Conservation (phyloP, 2,329 filamentous ascomycete genomes). For the Aspergillus sclerotialis region DNA sequence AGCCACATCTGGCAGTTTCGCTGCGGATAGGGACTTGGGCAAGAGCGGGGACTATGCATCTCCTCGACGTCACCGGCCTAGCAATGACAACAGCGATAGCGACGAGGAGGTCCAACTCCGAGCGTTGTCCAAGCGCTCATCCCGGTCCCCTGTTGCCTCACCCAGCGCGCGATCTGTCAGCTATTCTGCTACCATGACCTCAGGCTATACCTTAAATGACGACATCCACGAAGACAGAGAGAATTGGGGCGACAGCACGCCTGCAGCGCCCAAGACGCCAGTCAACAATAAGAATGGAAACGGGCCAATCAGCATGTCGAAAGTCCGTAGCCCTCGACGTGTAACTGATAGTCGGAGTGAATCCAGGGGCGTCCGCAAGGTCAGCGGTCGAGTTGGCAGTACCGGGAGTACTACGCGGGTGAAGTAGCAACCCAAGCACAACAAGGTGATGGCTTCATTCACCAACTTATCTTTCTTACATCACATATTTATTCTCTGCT, state of each 20-base stretch:
- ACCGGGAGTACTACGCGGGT: constrained; percentile 28
- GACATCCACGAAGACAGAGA: constrained; percentile 60
- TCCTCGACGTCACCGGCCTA: constrained; percentile 49
- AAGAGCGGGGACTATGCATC: constrained; percentile 36
- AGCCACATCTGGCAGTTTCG: constrained; percentile 42
- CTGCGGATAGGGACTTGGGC: constrained; percentile 25
- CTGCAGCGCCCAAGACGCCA: constrained; percentile 46
- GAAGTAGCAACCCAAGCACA: constrained; percentile 11
- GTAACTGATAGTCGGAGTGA: constrained; percentile 33
- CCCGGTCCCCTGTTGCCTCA: constrained; percentile 61
- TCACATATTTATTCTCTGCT: too few relatives aligned
- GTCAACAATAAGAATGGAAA: constrained; percentile 46
- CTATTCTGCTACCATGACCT: constrained; percentile 67
- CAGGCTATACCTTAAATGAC: constrained; percentile 57
- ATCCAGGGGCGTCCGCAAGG: constrained; percentile 37
- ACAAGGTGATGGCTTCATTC: background rate
- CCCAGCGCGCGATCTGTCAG: constrained; percentile 61
- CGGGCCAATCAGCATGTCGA: constrained; percentile 50
- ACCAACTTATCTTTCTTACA: background rate
- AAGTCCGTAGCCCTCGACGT: constrained; percentile 54
- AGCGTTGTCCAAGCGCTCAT: constrained; percentile 59
- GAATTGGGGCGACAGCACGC: constrained; percentile 47
- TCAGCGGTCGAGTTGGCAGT: constrained; percentile 41
- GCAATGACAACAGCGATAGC: constrained; percentile 55
- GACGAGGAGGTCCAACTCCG: constrained; percentile 80